Conservation (phyloP, 352 stramenopile species). For the Halophytophthora polymorphica region DNA sequence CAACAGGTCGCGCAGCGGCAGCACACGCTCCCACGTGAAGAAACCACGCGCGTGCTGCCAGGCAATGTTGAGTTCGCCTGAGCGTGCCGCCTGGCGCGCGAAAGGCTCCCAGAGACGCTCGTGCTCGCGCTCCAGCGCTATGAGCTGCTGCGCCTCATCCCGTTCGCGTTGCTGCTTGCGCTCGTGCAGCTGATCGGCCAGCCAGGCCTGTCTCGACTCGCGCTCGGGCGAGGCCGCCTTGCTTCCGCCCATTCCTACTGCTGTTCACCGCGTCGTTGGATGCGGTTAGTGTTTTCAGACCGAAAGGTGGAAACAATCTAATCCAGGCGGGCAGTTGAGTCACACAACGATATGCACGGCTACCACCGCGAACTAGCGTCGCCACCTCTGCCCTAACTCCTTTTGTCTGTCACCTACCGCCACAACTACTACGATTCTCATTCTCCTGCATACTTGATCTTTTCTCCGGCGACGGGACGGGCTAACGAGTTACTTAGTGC, state of each 20-base stretch:
- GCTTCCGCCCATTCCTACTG: constrained; percentile 4
- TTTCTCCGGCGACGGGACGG: constrained; percentile 4
- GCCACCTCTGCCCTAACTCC: too few species aligned
- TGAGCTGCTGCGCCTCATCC: constrained; percentile 22
- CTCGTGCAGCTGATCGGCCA: constrained; percentile 43
- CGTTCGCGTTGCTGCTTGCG: constrained; percentile 39
- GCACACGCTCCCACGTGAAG: constrained; percentile 50
- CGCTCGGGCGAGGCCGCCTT: constrained; percentile 8
- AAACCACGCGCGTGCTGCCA: constrained; percentile 58
- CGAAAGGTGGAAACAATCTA: neutral
- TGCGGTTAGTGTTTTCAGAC: neutral
- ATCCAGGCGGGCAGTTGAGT: too few species aligned
- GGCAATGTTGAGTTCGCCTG: constrained; percentile 63
- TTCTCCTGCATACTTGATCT: neutral
- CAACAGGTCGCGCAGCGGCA: constrained; percentile 37
- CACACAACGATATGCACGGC: too few species aligned
- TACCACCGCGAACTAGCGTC: too few species aligned
- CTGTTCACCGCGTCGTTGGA: too few species aligned
- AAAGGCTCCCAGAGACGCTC: constrained; percentile 53
- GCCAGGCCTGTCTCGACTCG: constrained; percentile 39
- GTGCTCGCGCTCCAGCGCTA: constrained; percentile 28
- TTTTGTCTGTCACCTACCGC: too few species aligned
- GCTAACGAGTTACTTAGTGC: neutral
- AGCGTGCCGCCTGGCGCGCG: constrained; percentile 24
- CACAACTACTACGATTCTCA: too few species aligned